Evolutionary conservation across 139 green algal genomes (phyloP).

Genomic region (Limnomonas spitsbergensis): DNA sequence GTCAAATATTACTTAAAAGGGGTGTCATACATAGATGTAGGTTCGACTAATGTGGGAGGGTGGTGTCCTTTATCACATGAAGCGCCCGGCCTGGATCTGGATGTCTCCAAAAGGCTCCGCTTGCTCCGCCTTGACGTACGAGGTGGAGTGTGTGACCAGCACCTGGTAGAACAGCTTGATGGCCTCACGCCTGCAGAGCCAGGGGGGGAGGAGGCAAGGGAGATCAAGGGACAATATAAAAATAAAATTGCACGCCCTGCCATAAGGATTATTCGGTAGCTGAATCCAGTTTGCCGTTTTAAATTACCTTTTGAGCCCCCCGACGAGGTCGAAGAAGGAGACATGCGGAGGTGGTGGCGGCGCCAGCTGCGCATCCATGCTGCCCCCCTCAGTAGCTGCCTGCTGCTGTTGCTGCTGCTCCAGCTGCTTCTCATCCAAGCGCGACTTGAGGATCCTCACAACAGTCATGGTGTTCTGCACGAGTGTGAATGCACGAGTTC

Average conservation of each 20-base stretch:
- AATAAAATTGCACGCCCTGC: no score
- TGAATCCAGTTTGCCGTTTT: no score
- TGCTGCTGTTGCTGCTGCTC: background rate
- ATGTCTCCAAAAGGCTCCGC: background rate
- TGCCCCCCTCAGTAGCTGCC: background rate
- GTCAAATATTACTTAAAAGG: no score
- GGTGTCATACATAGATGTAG: no score
- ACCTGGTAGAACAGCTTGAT: slow-evolving; percentile 16
- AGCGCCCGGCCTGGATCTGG: background rate
- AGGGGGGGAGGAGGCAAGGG: background rate
- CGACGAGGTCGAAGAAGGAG: slow-evolving; percentile 4
- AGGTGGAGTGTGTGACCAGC: background rate
- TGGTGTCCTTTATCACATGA: no score
- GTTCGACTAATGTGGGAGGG: no score
- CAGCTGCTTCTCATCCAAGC: background rate
- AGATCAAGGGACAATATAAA: no score
- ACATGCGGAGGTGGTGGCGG: background rate
- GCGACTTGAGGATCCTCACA: background rate
- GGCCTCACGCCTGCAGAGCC: background rate
- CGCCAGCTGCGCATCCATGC: background rate
- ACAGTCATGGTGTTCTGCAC: background rate
- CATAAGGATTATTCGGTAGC: no score
- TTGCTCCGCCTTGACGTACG: background rate
- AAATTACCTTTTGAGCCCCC: background rate
- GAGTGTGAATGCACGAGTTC: no score